Evolutionary conservation across 306 rosid species (phyloP).

Genomic region (Rubus parviflorus): DNA sequence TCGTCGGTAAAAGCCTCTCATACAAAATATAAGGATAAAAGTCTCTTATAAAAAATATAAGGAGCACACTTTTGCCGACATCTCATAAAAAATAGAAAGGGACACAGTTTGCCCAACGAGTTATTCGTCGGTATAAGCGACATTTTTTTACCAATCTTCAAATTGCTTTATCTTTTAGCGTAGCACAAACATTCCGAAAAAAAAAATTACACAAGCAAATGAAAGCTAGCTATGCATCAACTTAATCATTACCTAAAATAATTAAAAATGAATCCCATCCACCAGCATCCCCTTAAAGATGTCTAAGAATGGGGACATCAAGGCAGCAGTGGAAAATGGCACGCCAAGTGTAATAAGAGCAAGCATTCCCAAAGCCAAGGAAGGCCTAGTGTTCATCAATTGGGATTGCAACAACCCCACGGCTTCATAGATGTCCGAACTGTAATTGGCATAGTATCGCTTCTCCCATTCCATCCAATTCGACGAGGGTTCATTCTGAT

Average conservation of each 20-base stretch:
- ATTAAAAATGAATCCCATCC: slow-evolving; percentile 7
- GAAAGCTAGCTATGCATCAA: not conserved
- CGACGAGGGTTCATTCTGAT: not conserved
- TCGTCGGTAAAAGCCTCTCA: no score
- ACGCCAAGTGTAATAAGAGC: slow-evolving; percentile 28
- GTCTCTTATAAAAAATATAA: no score
- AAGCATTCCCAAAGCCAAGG: slow-evolving; percentile 29
- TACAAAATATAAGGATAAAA: no score
- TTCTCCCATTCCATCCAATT: slow-evolving; percentile 47
- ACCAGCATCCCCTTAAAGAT: not conserved
- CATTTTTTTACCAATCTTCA: no score
- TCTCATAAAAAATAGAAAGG: no score
- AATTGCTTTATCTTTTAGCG: no score
- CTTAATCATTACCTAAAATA: not conserved
- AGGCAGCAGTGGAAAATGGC: slow-evolving; percentile 16
- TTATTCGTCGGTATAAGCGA: no score
- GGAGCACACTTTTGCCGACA: no score
- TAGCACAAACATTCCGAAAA: no score
- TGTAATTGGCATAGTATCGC: slow-evolving; percentile 15
- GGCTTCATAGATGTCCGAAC: slow-evolving; percentile 28
- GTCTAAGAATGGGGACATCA: slow-evolving; percentile 26
- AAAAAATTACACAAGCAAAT: not conserved
- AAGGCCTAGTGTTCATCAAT: slow-evolving; percentile 39
- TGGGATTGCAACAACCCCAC: slow-evolving; percentile 32
- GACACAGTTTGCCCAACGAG: no score